phyloP scores from a whole-genome alignment of 176 grass and related monocot genomes.

The Hordeum marinum region DNA sequence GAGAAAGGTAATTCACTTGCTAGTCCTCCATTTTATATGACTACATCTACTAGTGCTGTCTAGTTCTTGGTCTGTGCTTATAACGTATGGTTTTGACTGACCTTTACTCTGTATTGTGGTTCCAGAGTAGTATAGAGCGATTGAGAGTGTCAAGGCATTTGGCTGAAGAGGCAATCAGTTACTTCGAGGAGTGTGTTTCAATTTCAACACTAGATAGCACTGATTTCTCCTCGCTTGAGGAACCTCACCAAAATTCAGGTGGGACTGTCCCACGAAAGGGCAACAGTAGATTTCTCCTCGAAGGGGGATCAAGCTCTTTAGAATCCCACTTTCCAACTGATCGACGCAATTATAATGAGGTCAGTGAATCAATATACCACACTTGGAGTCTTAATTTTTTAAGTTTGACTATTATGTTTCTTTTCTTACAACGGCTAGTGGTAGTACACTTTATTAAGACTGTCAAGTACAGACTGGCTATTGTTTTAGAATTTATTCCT shows the following conservation, averaged over 20 bases:
- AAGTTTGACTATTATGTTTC: neutral
- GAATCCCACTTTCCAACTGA: conserved; percentile 29
- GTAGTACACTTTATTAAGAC: neutral
- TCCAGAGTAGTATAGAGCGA: conserved; percentile 29
- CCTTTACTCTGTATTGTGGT: conserved; percentile 16
- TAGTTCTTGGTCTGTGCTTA: neutral
- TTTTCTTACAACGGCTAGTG: neutral
- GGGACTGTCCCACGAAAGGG: conserved; percentile 28
- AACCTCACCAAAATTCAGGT: conserved; percentile 42
- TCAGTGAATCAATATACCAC: conserved; percentile 17
- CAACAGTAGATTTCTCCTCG: conserved; percentile 47
- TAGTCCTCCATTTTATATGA: neutral
- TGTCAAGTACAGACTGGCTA: neutral
- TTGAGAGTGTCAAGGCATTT: conserved; percentile 70
- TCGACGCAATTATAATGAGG: conserved; percentile 32
- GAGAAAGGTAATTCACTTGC: conserved; percentile 60
- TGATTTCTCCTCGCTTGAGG: conserved; percentile 81
- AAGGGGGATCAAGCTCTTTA: conserved; percentile 42
- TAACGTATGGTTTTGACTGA: neutral
- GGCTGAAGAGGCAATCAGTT: conserved; percentile 88
- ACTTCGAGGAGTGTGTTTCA: conserved; percentile 96
- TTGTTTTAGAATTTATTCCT: conserved; percentile 2
- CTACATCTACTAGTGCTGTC: conserved; percentile 2
- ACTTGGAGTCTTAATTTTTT: neutral
- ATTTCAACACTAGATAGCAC: conserved; percentile 84